A percentile compares a stretch with the other conserved stretches of the same genome.
phyloP scores from a whole-genome alignment of 2,329 filamentous ascomycete species.

The Shiraia sp. region DNA sequence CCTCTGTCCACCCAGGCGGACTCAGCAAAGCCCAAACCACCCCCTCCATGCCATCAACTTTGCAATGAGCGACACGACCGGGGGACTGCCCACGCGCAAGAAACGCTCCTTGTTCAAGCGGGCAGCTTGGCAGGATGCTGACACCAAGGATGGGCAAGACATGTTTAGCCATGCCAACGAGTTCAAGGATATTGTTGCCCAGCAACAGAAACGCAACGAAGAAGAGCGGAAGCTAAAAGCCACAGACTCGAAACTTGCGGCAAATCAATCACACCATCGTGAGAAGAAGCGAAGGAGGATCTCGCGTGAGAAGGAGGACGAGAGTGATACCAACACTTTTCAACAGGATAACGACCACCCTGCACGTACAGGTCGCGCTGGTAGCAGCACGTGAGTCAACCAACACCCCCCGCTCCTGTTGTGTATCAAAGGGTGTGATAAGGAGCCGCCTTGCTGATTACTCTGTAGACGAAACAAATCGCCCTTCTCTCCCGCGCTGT shows the following conservation, averaged over 20 bases:
- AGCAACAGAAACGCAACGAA: constrained; percentile 39
- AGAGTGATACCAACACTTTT: no score
- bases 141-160: constrained; percentile 39
- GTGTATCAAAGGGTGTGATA: background rate
- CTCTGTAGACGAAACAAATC: constrained; percentile 27
- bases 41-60: constrained; percentile 10
- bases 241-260: no score
- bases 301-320: background rate
- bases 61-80: constrained; percentile 30
- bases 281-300: constrained; percentile 15
- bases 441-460: background rate
- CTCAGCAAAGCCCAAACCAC: background rate
- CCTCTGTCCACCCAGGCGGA: background rate
- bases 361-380: constrained; percentile 6
- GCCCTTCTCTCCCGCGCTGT: constrained; percentile 24
- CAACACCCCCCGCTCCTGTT: background rate
- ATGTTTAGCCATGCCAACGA: constrained; percentile 51
- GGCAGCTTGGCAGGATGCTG: constrained; percentile 53
- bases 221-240: constrained; percentile 27
- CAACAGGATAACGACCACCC: no score
- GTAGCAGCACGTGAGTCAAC: constrained; percentile 22
- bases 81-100: constrained; percentile 31
- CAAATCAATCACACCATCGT: constrained; percentile 33
- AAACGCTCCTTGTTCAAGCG: constrained; percentile 61
- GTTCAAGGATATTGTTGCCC: constrained; percentile 45